Evolutionary conservation across 2,329 filamentous ascomycete genomes (phyloP), one percentile per base, ranked within the genome.

Genomic region (Alternaria burnsii): DNA sequence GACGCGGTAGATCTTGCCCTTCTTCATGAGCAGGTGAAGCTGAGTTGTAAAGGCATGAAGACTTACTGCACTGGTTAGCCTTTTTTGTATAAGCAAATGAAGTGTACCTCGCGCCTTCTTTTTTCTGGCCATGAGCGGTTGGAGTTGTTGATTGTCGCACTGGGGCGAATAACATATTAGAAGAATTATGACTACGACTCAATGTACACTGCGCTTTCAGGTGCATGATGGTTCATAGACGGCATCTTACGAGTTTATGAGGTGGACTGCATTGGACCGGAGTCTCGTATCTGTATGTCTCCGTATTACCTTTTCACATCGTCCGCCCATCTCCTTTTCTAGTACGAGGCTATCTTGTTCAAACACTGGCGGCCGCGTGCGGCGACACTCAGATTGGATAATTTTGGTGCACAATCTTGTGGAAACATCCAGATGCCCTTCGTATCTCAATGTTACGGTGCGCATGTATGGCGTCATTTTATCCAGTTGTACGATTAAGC

Each of bases 1-100:
- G 84, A 76, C 74, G 48, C 65, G 76, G 61, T 78, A 77, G 61
- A 52, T 16, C 34, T 30, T 32, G 30, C 22, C 46, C 41, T 12
- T 46, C 11, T 44, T 55, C 30, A 34, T 50, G 32, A 34, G 36
- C 30, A 36, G 42, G 20, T 41, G 34, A 24, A 36, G 24, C 28
- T n/a, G 26, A n/a, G 38, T 20, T 34, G 38, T 7, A 20, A 16
- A 16, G 41, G 14, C 26, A 42, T 44, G 48, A 48, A 22, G 34
- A 52, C 28, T 30, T 30, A 36, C 9, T 50, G 46, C 46, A 38
- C 46, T 50, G 30, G 46, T 50, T 50, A 50, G 46, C 46, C 46
- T 50, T 34, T 48, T 34, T 48, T 36, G 32, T 32, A 24, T 50
- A 32, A 50, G 46, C 46, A 36, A 50, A 36, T 34, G 14, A 36